Percentiles rank a stretch among this genome's conserved stretches.
phyloP scores from a whole-genome alignment of 1,139 yeast species.

The Pichia cactophila region DNA sequence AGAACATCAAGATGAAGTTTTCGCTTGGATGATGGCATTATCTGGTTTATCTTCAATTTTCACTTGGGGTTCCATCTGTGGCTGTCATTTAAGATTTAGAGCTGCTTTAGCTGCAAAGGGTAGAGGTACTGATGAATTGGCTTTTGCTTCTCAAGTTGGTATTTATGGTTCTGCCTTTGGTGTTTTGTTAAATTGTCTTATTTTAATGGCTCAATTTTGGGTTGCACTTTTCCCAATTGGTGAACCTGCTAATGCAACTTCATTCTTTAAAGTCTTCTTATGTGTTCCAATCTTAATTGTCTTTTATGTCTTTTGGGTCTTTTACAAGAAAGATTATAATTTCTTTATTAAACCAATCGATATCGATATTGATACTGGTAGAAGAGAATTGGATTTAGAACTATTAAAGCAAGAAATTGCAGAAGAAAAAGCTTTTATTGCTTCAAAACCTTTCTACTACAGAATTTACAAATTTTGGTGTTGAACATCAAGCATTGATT shows the following conservation, averaged over 20 bases:
- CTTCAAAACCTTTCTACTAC: constrained; percentile 44
- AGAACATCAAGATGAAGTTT: constrained; percentile 54
- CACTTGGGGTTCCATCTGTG: constrained; percentile 75
- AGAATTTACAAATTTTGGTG: constrained; percentile 54
- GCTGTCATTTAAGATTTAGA: constrained; percentile 76
- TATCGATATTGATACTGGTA: constrained; percentile 62
- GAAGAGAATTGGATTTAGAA: constrained; percentile 61
- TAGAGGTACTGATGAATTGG: constrained; percentile 56
- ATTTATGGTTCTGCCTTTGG: constrained; percentile 64
- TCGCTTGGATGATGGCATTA: constrained; percentile 74
- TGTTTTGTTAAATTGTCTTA: constrained; percentile 48
- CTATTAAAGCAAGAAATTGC: constrained; percentile 57
- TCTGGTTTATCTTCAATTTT: constrained; percentile 80
- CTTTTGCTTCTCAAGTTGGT: constrained; percentile 66
- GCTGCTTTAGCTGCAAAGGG: constrained; percentile 62
- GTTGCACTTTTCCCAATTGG: constrained; percentile 66
- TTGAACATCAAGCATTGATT: constrained; percentile 18
- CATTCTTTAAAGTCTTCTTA: constrained; percentile 55
- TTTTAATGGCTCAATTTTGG: constrained; percentile 70
- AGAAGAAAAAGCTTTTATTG: constrained; percentile 48
- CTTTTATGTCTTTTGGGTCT: constrained; percentile 50
- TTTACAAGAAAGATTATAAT: constrained; percentile 48
- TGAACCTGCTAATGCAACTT: constrained; percentile 43
- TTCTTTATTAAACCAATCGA: constrained; percentile 41
- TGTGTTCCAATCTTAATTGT: constrained; percentile 54